A percentile compares a stretch with the other conserved stretches of the same genome.
These are phyloP conservation scores for Hypoxylon sp. DNA, from an alignment of 2,329 filamentous ascomycete species.

Conservation along the genomic window DNA sequence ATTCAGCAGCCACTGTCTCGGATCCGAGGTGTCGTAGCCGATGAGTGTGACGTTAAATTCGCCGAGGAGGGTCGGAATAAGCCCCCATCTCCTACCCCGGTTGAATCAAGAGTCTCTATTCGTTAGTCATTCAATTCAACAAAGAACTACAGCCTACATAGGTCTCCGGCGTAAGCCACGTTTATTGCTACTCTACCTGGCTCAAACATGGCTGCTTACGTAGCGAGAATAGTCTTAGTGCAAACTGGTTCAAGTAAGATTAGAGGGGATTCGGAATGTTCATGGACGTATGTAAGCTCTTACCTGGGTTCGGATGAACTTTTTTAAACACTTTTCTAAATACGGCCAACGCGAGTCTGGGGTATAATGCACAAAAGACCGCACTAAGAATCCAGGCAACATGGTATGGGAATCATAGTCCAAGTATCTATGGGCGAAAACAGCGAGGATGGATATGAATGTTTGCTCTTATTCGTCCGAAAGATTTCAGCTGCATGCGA, in stretches of 20 bases:
- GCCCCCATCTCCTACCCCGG: slow-evolving; percentile 2
- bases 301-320: slow-evolving; percentile 25
- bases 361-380: slow-evolving; percentile 21
- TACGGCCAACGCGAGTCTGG: slow-evolving; percentile 8
- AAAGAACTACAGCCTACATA: background rate
- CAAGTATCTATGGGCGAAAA: background rate
- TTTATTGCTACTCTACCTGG: background rate
- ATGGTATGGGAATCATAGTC: background rate
- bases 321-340: slow-evolving; percentile 11
- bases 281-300: slow-evolving; percentile 19
- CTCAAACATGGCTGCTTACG: background rate
- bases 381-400: background rate
- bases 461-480: slow-evolving; percentile 5
- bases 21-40: slow-evolving; percentile 27
- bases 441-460: background rate
- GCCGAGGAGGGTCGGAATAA: slow-evolving; percentile 31
- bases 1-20: slow-evolving; percentile 15
- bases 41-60: background rate
- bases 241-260: background rate
- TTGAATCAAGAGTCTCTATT: background rate
- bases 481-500: slow-evolving; percentile 21
- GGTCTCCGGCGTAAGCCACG: slow-evolving; percentile 10
- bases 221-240: background rate
- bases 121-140: background rate
- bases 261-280: background rate